Evolutionary conservation across 176 grass and related monocot genomes (phyloP), one percentile per base, ranked within the genome.

Genomic region (Eragrostis nindensis): DNA sequence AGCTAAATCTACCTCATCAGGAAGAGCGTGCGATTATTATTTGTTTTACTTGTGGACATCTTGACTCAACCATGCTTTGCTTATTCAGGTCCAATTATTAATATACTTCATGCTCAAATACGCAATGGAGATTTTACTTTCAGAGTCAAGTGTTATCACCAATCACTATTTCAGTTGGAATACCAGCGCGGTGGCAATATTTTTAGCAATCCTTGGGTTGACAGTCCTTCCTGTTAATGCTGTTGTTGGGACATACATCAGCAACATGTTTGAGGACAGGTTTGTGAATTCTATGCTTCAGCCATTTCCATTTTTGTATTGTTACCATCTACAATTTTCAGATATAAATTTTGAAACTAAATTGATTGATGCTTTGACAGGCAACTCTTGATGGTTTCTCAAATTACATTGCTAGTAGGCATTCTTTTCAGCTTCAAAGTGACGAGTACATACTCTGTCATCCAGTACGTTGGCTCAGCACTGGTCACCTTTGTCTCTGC

Each of bases 101-200:
- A 99, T 93, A 86, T 99, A 99, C 71, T 99, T 99, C 84, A 99
- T 99, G 96, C 92, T 99, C 76, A 99, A 99, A 82, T 99, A 95
- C 14, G 92, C 96, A 2, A 99, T 99, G 96, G 96, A 99, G 84
- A 93, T 99, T 82, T 83, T 95, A 82, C 88, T 99, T 75, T 90
- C 96, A 6, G 96, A 99, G 45, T 99, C 96, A 27, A 99, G 96
- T 93, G 96, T 99, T 29, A 80, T 99, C 45, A 99, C 96, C 56
- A 90, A 9, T 76, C 80, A 91, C 86, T 99, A 99, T 85, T 99
- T 99, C 83, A 87, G 79, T 66, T 99, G 96, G 92, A 90, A 92
- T 68, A 99, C 96, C 65, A 99, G 90, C 10, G 64, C 86, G 75
- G 96, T 99, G 55, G 96, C 96, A 62, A 86, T 95, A 71, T 99